A percentile compares a stretch with the other conserved stretches of the same genome.
phyloP scores from a whole-genome alignment of 1,284 basidiomycete genomes.

The Pholiota adiposa region DNA sequence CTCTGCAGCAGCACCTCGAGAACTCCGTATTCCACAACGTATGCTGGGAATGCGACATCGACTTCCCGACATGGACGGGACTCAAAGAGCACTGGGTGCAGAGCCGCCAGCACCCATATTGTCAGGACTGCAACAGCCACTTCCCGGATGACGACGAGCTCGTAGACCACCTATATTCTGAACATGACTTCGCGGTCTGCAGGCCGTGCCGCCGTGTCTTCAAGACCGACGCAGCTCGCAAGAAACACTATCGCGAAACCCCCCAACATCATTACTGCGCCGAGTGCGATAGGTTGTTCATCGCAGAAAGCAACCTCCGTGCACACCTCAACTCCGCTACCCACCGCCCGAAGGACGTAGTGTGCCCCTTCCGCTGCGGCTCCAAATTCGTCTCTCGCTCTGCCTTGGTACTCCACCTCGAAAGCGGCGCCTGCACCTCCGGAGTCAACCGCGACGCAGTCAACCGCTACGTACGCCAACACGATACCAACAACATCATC shows the following conservation, averaged over 20 bases:
- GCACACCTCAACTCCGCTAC: conserved; percentile 40
- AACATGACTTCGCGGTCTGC: conserved; percentile 44
- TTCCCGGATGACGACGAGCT: conserved; percentile 31
- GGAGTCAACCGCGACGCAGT: conserved; percentile 40
- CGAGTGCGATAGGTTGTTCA: conserved; percentile 47
- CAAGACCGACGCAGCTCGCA: conserved; percentile 36
- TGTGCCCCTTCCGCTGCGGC: conserved; percentile 47
- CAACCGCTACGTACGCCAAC: conserved; percentile 36
- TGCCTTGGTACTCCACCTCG: conserved; percentile 52
- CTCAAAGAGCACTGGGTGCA: conserved; percentile 45
- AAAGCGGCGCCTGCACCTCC: conserved; percentile 46
- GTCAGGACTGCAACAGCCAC: conserved; percentile 45
- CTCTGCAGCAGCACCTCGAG: too few species aligned
- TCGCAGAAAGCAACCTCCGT: conserved; percentile 39
- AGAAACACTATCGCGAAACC: conserved; percentile 45
- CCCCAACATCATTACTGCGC: conserved; percentile 51
- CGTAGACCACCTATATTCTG: conserved; percentile 31
- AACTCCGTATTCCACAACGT: conserved; percentile 18
- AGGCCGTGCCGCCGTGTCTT: conserved; percentile 43
- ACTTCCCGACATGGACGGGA: conserved; percentile 34
- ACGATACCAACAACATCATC: conserved; percentile 37
- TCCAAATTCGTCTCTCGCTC: conserved; percentile 45
- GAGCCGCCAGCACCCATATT: conserved; percentile 44
- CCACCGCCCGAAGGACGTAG: conserved; percentile 39
- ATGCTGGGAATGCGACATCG: conserved; percentile 38